Evolutionary conservation across 106 monocot genomes (phyloP), one percentile per base, ranked within the genome.

Genomic region (Narthecium ossifragum): DNA sequence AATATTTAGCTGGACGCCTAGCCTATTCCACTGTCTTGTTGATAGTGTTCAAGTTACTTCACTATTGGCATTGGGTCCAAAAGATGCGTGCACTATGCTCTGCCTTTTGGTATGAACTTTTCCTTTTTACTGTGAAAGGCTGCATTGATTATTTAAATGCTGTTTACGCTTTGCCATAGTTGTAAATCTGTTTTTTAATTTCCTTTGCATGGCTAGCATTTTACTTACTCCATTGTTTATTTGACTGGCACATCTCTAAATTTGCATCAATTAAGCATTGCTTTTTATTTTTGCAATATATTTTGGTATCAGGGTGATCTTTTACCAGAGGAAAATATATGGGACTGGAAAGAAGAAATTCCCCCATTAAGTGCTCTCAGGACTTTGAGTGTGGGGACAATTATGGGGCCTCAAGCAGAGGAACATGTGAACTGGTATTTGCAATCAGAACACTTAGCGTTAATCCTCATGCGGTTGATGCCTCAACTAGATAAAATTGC

Each of bases 261-360:
- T 46, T 58, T 53, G 54, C 14, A 24, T 52, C 14, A 47, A 31
- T 47, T 15, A 8, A 0, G 23, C 15, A 24, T 63, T 13, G 28
- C 8, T 22, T 24, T 21, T 24, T n/a, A 20, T 25, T 27, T 65
- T 12, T 34, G 10, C 26, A 4, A 32, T 27, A 40, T 40, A 53
- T 39, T 14, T 52, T n/a, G n/a, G 38, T 29, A 59, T 43, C 48
- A 98, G 96, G 81, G 83, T 50, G 86, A 91, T 73, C 71, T 98
- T 37, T 73, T 90, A 59, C 90, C 96, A 36, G 87, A 87, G 30
- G 96, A 98, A 87, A 86, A 75, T 43, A 79, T 98, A 69, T 90
- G 96, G 96, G 69, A 71, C 28, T 98, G 96, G 96, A 84, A 61
- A 71, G 70, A 76, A 34, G 87, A 76, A 59, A 73, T 90, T 63